These are phyloP conservation scores for Penicillium turbatum DNA, from an alignment of 495 filamentous ascomycete genomes.

Conservation along the genomic window DNA sequence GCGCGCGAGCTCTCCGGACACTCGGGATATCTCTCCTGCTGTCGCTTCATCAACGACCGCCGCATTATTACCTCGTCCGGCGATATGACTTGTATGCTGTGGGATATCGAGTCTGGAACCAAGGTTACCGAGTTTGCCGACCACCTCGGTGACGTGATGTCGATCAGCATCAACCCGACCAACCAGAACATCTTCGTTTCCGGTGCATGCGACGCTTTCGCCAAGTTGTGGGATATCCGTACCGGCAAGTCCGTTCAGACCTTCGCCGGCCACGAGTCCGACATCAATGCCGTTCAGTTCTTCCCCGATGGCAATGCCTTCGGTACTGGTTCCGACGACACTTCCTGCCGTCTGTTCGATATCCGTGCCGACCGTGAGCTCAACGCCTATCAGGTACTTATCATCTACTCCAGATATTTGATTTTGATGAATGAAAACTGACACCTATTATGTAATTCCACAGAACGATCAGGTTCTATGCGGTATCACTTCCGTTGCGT, in stretches of 20 bases:
- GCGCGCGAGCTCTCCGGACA: conserved; percentile 95
- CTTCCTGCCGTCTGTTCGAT: conserved; percentile 95
- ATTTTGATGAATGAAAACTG: conserved; percentile 3
- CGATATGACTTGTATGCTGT: conserved; percentile 99
- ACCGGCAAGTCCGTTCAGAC: conserved; percentile 98
- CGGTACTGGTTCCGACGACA: conserved; percentile 96
- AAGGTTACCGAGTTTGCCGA: conserved; percentile 99
- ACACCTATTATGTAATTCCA: conserved; percentile 12
- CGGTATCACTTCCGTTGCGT: conserved; percentile 96
- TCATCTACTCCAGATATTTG: neutral
- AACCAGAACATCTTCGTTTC: conserved; percentile 97
- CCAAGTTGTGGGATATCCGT: conserved; percentile 98
- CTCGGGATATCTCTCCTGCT: conserved; percentile 97
- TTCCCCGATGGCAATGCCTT: conserved; percentile 99
- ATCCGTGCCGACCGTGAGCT: conserved; percentile 95
- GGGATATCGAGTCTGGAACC: conserved; percentile 96
- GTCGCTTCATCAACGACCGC: conserved; percentile 97
- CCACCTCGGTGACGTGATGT: conserved; percentile 98
- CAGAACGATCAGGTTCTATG: conserved; percentile 96
- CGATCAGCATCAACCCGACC: conserved; percentile 98
- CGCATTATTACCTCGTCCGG: conserved; percentile 96
- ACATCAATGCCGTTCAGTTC: conserved; percentile 99
- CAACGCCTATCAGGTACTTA: conserved; percentile 84
- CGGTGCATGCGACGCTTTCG: conserved; percentile 96
- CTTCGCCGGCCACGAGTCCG: conserved; percentile 96